Evolutionary conservation across 2,329 filamentous ascomycete genomes (phyloP).

Genomic region (Xylaria hypoxylon): DNA sequence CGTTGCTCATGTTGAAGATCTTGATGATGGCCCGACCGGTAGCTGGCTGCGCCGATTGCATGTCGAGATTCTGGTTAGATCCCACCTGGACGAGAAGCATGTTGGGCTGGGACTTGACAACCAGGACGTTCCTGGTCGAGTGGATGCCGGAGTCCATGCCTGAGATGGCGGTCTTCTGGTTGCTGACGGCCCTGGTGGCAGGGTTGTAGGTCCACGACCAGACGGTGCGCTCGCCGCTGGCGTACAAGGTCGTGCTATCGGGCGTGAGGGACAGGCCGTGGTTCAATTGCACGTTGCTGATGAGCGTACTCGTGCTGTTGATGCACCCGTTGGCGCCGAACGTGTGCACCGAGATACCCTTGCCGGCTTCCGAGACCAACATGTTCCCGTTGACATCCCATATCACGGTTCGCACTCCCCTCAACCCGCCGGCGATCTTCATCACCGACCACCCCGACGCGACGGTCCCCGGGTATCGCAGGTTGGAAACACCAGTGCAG

Average conservation of each 20-base stretch:
- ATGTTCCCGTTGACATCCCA: constrained; percentile 55
- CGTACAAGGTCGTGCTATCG: constrained; percentile 55
- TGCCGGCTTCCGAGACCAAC: constrained; percentile 53
- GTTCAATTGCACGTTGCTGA: constrained; percentile 54
- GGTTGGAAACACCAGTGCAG: constrained; percentile 52
- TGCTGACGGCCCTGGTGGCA: constrained; percentile 57
- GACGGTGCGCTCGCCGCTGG: constrained; percentile 56
- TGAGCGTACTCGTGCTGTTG: constrained; percentile 53
- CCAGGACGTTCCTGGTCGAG: constrained; percentile 54
- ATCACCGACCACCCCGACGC: constrained; percentile 54
- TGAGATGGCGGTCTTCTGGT: constrained; percentile 55
- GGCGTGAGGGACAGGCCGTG: constrained; percentile 56
- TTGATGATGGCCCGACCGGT: constrained; percentile 57
- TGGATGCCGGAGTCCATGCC: constrained; percentile 57
- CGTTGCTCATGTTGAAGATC: constrained; percentile 55
- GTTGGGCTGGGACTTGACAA: constrained; percentile 53
- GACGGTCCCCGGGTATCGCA: constrained; percentile 51
- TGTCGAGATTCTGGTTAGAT: constrained; percentile 56
- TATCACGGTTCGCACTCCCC: constrained; percentile 52
- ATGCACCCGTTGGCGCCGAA: constrained; percentile 57
- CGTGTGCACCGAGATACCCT: constrained; percentile 55
- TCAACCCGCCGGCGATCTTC: constrained; percentile 55
- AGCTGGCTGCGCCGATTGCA: constrained; percentile 49
- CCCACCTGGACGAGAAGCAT: constrained; percentile 55
- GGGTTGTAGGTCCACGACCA: constrained; percentile 70